These are phyloP conservation scores for Seiridium cupressi DNA, from an alignment of 2,329 filamentous ascomycete genomes.

Conservation along the genomic window DNA sequence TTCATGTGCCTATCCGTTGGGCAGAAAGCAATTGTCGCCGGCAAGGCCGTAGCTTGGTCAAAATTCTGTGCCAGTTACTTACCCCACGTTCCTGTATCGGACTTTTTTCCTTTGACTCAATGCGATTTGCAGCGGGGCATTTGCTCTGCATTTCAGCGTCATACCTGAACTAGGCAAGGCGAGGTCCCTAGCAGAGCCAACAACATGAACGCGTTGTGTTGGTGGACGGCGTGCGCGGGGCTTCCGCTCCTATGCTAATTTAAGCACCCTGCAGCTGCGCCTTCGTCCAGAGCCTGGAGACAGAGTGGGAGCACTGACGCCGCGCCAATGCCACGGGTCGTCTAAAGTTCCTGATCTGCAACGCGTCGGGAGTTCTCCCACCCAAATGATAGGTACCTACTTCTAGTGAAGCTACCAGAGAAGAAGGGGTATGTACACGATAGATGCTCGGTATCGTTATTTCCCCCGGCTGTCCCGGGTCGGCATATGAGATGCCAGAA, in stretches of 20 bases:
- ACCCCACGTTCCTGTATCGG: conserved; percentile 41
- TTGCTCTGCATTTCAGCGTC: not conserved
- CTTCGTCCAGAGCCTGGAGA: not conserved
- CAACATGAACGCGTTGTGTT: not conserved
- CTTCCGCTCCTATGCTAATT: not conserved
- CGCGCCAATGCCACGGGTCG: not conserved
- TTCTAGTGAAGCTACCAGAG: too few species aligned
- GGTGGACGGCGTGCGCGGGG: not conserved
- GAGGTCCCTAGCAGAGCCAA: not conserved
- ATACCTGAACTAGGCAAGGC: not conserved
- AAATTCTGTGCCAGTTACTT: conserved; percentile 9
- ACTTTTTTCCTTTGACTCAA: conserved; percentile 25
- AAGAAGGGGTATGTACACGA: too few species aligned
- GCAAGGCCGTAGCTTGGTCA: not conserved
- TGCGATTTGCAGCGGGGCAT: conserved; percentile 17
- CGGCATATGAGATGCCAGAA: too few species aligned
- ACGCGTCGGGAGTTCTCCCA: not conserved
- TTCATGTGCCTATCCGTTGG: conserved; percentile 1
- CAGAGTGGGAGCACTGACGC: not conserved
- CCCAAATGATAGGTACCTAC: too few species aligned
- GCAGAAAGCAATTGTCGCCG: not conserved
- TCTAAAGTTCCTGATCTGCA: conserved; percentile 1
- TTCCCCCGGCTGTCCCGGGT: too few species aligned
- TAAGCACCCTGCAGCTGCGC: not conserved
- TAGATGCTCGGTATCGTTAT: too few species aligned